Conservation (phyloP, 108 stramenopile genomes). For the Fistulifera solaris region DNA sequence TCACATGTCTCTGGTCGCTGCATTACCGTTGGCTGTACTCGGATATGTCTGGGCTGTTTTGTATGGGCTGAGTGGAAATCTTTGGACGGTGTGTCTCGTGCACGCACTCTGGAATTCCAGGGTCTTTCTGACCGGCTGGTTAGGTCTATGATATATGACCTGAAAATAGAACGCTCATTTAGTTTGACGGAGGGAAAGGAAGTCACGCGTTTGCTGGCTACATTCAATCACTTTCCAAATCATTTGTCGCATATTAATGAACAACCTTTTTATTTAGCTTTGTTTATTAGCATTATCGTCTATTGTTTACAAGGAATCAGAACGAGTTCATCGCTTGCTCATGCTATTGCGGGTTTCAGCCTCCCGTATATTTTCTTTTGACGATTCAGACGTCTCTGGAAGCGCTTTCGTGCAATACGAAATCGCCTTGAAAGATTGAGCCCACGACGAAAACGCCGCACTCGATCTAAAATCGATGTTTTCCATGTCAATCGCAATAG, state of each 20-base stretch:
- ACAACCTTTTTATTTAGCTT: no score
- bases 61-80: conserved; percentile 75
- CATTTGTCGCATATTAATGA: no score
- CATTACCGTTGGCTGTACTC: conserved; percentile 79
- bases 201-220: no score
- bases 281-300: no score
- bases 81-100: conserved; percentile 78
- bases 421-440: conserved; percentile 2
- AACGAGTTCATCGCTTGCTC: not conserved
- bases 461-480: conserved; percentile 19
- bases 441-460: conserved; percentile 15
- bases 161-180: not conserved
- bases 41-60: conserved; percentile 84
- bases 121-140: conserved; percentile 84
- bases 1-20: conserved; percentile 74
- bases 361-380: not conserved
- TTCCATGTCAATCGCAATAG: conserved; percentile 35
- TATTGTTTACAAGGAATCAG: no score
- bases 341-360: not conserved
- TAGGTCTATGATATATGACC: conserved; percentile 58
- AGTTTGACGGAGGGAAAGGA: no score
- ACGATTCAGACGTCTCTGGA: not conserved
- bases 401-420: not conserved
- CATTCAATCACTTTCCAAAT: no score
- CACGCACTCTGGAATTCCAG: conserved; percentile 93